These are phyloP conservation scores for Maudiozyma pseudohumilis DNA, from an alignment of 805 yeast genomes.

Conservation along the genomic window DNA sequence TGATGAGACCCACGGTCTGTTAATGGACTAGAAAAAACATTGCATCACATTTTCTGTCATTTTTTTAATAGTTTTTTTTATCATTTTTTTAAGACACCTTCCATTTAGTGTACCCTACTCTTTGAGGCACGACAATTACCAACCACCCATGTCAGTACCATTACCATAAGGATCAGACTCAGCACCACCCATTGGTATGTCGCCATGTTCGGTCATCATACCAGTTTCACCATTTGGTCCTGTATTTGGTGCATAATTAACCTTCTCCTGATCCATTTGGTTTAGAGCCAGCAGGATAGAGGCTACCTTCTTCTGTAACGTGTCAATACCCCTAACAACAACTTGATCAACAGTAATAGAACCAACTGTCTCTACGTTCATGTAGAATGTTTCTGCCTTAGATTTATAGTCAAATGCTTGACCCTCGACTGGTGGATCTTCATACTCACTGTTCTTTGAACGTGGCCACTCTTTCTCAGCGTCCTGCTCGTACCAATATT, in stretches of 20 bases:
- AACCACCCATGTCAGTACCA: slow-evolving; percentile 21
- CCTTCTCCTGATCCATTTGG: slow-evolving; percentile 34
- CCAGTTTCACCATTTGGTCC: slow-evolving; percentile 27
- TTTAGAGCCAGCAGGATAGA: slow-evolving; percentile 67
- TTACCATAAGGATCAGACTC: slow-evolving; percentile 27
- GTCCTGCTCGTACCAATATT: slow-evolving; percentile 89
- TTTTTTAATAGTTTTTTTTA: neutral
- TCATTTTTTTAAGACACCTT: neutral
- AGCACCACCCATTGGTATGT: slow-evolving; percentile 23
- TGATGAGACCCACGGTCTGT: too few relatives aligned
- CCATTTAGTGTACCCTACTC: neutral
- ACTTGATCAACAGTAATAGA: slow-evolving; percentile 83
- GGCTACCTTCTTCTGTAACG: slow-evolving; percentile 84
- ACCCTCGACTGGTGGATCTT: slow-evolving; percentile 85
- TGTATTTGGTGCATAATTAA: slow-evolving; percentile 33
- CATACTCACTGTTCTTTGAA: slow-evolving; percentile 83
- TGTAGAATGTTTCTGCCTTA: slow-evolving; percentile 68
- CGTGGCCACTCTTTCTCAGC: slow-evolving; percentile 91
- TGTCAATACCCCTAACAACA: slow-evolving; percentile 71
- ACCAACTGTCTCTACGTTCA: slow-evolving; percentile 91
- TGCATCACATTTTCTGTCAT: neutral
- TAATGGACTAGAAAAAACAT: neutral
- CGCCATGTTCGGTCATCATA: slow-evolving; percentile 28
- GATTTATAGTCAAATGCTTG: slow-evolving; percentile 81
- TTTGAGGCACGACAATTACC: too few relatives aligned